A percentile compares a stretch with the other conserved stretches of the same genome.
Conservation (phyloP, 371 early-diverging fungal genomes). For the Sporodiniella umbellata region DNA sequence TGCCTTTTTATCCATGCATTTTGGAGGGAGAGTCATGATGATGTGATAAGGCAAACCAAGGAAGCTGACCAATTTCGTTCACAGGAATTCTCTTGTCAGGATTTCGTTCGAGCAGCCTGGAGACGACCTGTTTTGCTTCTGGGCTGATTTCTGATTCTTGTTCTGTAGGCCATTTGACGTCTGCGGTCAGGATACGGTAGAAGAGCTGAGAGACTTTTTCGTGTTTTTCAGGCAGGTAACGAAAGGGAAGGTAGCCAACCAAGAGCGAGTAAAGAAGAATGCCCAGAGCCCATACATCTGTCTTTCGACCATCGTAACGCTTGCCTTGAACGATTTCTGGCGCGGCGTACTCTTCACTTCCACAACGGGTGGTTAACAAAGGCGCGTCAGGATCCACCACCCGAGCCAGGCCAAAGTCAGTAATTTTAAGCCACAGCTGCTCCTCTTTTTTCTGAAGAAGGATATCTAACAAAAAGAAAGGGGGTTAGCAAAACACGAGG, state of each 20-base stretch:
- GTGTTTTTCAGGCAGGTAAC: conserved; percentile 34
- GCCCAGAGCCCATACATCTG: conserved; percentile 75
- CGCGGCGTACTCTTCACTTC: conserved; percentile 82
- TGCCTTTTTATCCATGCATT: not conserved
- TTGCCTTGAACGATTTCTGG: conserved; percentile 76
- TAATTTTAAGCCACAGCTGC: conserved; percentile 51
- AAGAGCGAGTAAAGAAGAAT: conserved; percentile 64
- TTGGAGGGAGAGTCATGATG: not conserved
- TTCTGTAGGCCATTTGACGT: conserved; percentile 43
- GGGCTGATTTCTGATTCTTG: conserved; percentile 12
- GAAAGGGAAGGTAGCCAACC: conserved; percentile 56
- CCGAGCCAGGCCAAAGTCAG: conserved; percentile 66
- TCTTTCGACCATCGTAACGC: conserved; percentile 61
- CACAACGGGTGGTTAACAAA: conserved; percentile 56
- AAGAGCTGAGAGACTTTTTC: conserved; percentile 45
- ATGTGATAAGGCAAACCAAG: conserved; percentile 28
- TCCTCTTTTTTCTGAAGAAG: conserved; percentile 18
- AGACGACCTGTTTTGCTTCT: conserved; percentile 39
- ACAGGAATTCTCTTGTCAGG: conserved; percentile 35
- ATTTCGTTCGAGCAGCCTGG: conserved; percentile 30
- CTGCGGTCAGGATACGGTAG: conserved; percentile 43
- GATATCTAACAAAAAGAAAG: conserved; percentile 21
- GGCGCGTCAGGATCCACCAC: conserved; percentile 43
- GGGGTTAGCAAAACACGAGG: not conserved
- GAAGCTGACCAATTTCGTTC: conserved; percentile 27